A percentile compares a stretch with the other conserved stretches of the same genome.
phyloP scores from a whole-genome alignment of 768 basidiomycete species.

The Rhizopogon salebrosus region DNA sequence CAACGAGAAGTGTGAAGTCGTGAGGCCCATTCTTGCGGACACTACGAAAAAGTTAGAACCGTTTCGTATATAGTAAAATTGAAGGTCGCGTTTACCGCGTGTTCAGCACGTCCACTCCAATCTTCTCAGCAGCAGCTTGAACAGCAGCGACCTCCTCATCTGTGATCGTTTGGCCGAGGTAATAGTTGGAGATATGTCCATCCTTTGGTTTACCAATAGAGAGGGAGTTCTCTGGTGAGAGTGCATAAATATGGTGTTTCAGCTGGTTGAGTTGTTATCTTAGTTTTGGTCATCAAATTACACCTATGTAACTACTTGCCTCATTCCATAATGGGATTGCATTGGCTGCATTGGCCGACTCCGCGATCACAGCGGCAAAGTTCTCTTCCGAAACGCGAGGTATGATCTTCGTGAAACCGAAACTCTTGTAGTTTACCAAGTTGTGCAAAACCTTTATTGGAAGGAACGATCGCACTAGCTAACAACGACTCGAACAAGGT shows the following conservation, averaged over 20 bases:
- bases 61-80: conserved; percentile 1
- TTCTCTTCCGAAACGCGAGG: conserved; percentile 60
- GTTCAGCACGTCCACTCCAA: conserved; percentile 73
- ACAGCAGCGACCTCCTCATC: conserved; percentile 76
- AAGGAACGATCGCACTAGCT: not conserved
- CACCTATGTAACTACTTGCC: conserved; percentile 33
- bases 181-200: conserved; percentile 84
- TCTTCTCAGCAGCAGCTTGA: conserved; percentile 69
- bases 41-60: conserved; percentile 30
- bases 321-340: conserved; percentile 60
- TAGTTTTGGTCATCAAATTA: not conserved
- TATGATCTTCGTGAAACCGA: conserved; percentile 83
- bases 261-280: conserved; percentile 37
- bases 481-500: not conserved
- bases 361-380: conserved; percentile 58
- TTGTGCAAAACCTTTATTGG: conserved; percentile 34
- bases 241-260: conserved; percentile 68
- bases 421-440: conserved; percentile 66
- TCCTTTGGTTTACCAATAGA: conserved; percentile 75
- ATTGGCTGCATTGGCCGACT: conserved; percentile 53
- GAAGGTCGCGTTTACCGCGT: conserved; percentile 50
- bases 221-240: conserved; percentile 57
- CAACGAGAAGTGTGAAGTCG: conserved; percentile 69
- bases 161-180: conserved; percentile 66
- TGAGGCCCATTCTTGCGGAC: conserved; percentile 62